Conservation (phyloP, 2,329 filamentous ascomycete species). For the Tolypocladium sp. region DNA sequence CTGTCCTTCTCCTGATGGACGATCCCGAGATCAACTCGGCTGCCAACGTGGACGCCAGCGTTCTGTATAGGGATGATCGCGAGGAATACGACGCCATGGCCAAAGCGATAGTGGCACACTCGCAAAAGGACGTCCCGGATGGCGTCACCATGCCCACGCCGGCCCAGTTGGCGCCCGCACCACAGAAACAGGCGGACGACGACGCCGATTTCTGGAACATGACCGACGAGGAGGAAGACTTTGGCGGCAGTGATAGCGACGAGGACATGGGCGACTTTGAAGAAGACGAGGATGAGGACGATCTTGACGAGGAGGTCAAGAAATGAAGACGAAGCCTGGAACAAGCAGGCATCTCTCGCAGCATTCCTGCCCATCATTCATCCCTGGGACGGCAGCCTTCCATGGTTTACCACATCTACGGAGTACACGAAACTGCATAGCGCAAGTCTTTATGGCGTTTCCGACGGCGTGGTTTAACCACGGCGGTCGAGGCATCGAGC, state of each 20-base stretch:
- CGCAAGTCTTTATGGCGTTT: neutral
- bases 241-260: constrained; percentile 65
- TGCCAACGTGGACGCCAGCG: constrained; percentile 87
- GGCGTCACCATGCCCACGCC: constrained; percentile 77
- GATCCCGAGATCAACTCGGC: constrained; percentile 90
- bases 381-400: neutral
- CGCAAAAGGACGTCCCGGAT: constrained; percentile 69
- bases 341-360: neutral
- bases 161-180: constrained; percentile 49
- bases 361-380: no score
- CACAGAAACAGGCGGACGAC: constrained; percentile 51
- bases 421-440: constrained; percentile 2
- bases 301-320: constrained; percentile 16
- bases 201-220: constrained; percentile 80
- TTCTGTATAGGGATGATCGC: constrained; percentile 70
- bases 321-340: neutral
- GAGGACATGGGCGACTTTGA: constrained; percentile 53
- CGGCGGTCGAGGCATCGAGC: neutral
- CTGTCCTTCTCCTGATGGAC: constrained; percentile 83
- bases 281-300: constrained; percentile 49
- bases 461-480: neutral
- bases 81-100: constrained; percentile 62
- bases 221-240: constrained; percentile 67
- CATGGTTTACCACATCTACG: neutral
- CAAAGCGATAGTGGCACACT: constrained; percentile 58